Evolutionary conservation across 1,139 yeast species (phyloP), one percentile per base, ranked within the genome.

Genomic region (Hyphopichia buzzinii): DNA sequence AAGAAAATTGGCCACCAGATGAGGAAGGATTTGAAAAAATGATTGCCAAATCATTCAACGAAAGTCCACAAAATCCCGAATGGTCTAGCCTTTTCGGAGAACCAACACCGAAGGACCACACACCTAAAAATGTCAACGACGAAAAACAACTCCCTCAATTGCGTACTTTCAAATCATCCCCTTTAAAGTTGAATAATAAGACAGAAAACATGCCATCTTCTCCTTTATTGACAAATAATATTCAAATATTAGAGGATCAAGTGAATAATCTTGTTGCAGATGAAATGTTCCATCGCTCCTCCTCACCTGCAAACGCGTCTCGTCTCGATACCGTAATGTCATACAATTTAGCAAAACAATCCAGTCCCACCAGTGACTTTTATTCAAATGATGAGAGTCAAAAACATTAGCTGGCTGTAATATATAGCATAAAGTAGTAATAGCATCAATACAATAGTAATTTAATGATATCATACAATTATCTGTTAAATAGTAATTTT

Each of bases 141-240:
- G 52, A 62, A 10, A 66, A 67, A 26, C 67, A 75, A 1, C 47
- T 59, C 31, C 69, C 70, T 10, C 57, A 54, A 33, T 43, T 60
- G 52, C 56, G 61, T 32, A 54, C 65, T 0, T 64, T 64, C 39
- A 48, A 53, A 38, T 46, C 57, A 35, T 52, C 63, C 4, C 56
- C 64, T 1, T 44, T 55, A 31, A 47, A 53, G 34, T 12, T 31
- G 23, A 56, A 52, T 34, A 53, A 52, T 8, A 43, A 52, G 6
- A 61, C 54, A 16, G 56, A 52, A 4, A 65, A 67, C 42, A 69
- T 70, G 72, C 74, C 76, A 2, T 67, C 74, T 2, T 68, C 74
- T 8, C 75, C 75, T 11, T 46, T 56, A 19, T 45, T 57, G 26
- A 42, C 17, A n/a, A n/a, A 31, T 12, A 33, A 33, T 7, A 23